phyloP scores from a whole-genome alignment of 2,329 filamentous ascomycete species.

The Xylariales sp. region DNA sequence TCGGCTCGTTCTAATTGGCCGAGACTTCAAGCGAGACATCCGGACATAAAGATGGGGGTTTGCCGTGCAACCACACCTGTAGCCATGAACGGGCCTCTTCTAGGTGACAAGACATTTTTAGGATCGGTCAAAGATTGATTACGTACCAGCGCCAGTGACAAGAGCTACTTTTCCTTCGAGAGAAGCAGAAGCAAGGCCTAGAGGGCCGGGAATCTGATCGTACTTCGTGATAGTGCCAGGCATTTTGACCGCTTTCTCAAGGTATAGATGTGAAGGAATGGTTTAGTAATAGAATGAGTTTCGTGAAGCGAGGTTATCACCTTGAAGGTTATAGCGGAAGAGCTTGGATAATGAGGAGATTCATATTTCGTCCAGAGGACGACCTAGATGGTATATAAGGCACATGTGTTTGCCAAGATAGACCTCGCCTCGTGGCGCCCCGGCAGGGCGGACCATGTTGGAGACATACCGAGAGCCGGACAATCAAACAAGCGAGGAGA shows the following conservation, averaged over 20 bases:
- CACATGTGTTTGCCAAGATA: not conserved
- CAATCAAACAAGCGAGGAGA: constrained; percentile 35
- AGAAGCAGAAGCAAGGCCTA: constrained; percentile 54
- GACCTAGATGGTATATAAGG: constrained; percentile 34
- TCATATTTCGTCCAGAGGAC: not conserved
- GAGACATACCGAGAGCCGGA: constrained; percentile 46
- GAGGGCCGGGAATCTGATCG: constrained; percentile 54
- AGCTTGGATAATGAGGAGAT: not conserved
- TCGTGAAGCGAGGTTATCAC: constrained; percentile 8
- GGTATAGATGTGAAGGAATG: not conserved
- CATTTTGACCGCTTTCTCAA: constrained; percentile 46
- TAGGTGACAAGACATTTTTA: not conserved
- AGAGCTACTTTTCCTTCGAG: constrained; percentile 55
- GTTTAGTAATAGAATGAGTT: constrained; percentile 26
- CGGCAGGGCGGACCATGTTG: constrained; percentile 35
- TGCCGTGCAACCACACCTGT: constrained; percentile 30
- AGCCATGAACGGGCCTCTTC: not conserved
- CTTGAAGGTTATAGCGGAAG: not conserved
- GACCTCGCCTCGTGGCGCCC: constrained; percentile 6
- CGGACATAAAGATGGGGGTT: constrained; percentile 46
- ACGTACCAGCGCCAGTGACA: constrained; percentile 55
- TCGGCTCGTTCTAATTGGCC: constrained; percentile 32
- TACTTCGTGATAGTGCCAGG: constrained; percentile 52
- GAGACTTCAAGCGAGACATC: constrained; percentile 19
- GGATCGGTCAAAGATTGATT: constrained; percentile 7